Base-by-base conservation (phyloP, 2,329 filamentous ascomycete species). In the Penicillium thymicola region DNA sequence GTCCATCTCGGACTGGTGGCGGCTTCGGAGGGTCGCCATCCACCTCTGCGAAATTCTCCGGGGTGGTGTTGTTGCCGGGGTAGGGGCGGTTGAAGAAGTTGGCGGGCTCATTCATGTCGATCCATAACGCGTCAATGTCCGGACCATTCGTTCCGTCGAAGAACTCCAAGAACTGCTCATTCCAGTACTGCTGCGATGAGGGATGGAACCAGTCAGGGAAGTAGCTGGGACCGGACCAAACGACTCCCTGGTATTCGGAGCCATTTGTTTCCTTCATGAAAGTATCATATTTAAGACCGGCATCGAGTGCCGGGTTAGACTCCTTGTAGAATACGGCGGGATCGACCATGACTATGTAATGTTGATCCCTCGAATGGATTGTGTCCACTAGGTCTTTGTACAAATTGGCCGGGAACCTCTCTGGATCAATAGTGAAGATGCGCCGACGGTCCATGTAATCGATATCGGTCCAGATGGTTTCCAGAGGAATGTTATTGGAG, bases 291-390 rank as follows among this genome's bases (percentile, higher is more conserved):
- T 57, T 37, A 3, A 57, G 55, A n/a, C 55, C 55, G 30, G 45
- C 55, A 18, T 57, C 55, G 14, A 57, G 45, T n/a, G 40, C 50
- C 5, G 55, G 34, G 25, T 57, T 57, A 16, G 55, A 30, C 7
- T 57, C 50, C 34, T 57, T 70, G 30, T 43, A 38, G 28, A 23
- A 57, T 34, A 82, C 78, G 3, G 75, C 74, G 27, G 75, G 74
- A 63, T 93, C 89, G 1, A 92, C 87, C 84, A 93, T 94, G 45
- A 92, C 76, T 25, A 90, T 81, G 61, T 89, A 89, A 47, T 87
- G 81, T 67, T 90, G 88, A 45, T 87, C 75, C 54, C 84, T 81
- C 4, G 74, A 69, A 65, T 91, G 88, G 0, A 93, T 79, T n/a
- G 87, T 83, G 40, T 82, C 76, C 21, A 88, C 85, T 1, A 92